phyloP scores from a whole-genome alignment of 2,329 filamentous ascomycete species.

The Cladophialophora bantiana region DNA sequence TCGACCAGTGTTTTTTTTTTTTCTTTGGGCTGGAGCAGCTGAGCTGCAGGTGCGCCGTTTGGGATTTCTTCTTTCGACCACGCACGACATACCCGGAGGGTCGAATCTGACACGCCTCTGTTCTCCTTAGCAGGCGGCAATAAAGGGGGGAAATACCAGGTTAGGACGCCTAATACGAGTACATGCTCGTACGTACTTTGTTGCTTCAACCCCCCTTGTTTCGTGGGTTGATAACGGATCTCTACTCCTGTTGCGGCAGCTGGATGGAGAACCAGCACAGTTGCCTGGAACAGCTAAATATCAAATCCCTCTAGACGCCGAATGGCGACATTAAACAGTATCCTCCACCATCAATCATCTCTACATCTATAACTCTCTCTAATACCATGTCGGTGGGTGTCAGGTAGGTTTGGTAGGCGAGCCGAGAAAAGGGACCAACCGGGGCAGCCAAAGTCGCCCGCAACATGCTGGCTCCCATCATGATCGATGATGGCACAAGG shows the following conservation, averaged over 20 bases:
- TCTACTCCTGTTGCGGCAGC: slow-evolving; percentile 20
- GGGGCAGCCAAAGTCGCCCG: not conserved
- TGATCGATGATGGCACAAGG: slow-evolving; percentile 5
- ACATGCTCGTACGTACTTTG: no score
- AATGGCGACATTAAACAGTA: not conserved
- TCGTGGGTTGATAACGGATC: slow-evolving; percentile 16
- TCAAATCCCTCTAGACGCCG: not conserved
- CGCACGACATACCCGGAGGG: not conserved
- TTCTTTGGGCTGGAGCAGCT: not conserved
- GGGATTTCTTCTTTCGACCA: not conserved
- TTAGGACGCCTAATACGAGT: not conserved
- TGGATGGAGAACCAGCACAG: slow-evolving; percentile 21
- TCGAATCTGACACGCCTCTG: not conserved
- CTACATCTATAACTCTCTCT: not conserved
- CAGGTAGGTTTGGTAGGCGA: not conserved
- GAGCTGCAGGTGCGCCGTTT: slow-evolving; percentile 1
- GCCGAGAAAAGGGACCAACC: not conserved
- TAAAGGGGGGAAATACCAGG: not conserved
- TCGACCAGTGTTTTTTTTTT: not conserved
- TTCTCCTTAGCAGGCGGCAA: not conserved
- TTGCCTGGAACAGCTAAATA: not conserved
- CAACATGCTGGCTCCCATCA: slow-evolving; percentile 19
- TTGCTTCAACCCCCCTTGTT: slow-evolving; percentile 14
- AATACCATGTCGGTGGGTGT: not conserved
- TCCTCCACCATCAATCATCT: not conserved